These are phyloP conservation scores for Hypomyces rosellus DNA, from an alignment of 2,329 filamentous ascomycete species.

Conservation along the genomic window DNA sequence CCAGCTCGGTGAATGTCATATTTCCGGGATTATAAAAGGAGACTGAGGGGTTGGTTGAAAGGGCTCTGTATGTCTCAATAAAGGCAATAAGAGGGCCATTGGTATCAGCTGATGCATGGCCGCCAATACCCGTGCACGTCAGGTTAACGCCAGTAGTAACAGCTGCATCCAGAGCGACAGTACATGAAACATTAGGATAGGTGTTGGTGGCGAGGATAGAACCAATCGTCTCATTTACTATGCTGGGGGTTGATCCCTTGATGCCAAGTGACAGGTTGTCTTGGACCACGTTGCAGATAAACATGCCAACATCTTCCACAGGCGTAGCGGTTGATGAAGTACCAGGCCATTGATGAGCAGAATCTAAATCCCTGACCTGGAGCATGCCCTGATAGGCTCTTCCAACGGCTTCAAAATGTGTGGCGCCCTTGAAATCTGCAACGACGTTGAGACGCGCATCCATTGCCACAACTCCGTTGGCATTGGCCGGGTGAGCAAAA, in stretches of 20 bases:
- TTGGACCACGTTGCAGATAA: not conserved
- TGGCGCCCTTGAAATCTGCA: not conserved
- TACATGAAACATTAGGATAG: not conserved
- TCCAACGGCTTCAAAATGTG: not conserved
- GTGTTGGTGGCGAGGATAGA: not conserved
- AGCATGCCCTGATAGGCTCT: not conserved
- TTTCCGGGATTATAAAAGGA: too few species aligned
- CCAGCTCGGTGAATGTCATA: too few species aligned
- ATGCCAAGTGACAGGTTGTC: not conserved
- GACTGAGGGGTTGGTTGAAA: too few species aligned
- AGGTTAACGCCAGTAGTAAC: not conserved
- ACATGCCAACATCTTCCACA: not conserved
- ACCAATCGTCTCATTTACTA: not conserved
- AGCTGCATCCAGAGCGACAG: not conserved
- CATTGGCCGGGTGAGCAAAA: conserved; percentile 21
- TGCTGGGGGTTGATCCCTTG: not conserved
- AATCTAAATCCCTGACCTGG: not conserved
- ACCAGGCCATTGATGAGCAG: not conserved
- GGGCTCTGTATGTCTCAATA: not conserved
- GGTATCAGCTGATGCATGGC: not conserved
- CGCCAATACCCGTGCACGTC: not conserved
- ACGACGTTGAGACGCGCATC: conserved; percentile 1
- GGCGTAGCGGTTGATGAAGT: not conserved
- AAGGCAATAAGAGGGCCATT: not conserved
- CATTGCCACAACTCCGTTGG: not conserved